Base-by-base conservation (phyloP, 331 rosid genomes). In the Pyracantha coccinea region DNA sequence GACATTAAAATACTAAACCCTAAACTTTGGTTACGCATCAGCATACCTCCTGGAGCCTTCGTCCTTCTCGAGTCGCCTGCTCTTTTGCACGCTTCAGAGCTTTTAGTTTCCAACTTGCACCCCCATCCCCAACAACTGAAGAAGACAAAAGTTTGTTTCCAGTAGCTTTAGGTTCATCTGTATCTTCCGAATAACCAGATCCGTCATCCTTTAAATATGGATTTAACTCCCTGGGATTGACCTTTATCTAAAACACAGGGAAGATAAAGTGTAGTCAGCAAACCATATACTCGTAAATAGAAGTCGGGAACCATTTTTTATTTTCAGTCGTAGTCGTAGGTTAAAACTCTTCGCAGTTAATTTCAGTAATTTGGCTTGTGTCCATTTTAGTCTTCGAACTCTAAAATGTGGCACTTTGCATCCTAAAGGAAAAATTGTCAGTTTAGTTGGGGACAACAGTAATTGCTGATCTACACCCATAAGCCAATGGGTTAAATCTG, bases 61-160 rank as follows among this genome's bases (percentile, higher is more conserved):
- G 81, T 41, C 97, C 97, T 71, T 91, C 96, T 73, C 97, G 87
- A 71, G 89, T 85, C 67, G 96, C 96, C 84, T 91, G 97, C 81
- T 93, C 96, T 84, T 88, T 85, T 25, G 98, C 96, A 53, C 98
- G 97, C 77, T 91, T 93, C 89, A 90, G 77, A 16, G 98, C 98
- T 88, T 93, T 93, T 66, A 89, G 91, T 80, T 94, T 91, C 98
- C 98, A 93, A 81, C 96, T 94, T 45, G 96, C 96, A 27, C 97
- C 99, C 67, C 97, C 99, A 78, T 91, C 99, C 71, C 99, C 97
- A 81, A 94, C 89, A 78, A 88, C 79, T 11, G 95, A 85, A 72
- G 93, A 87, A 81, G 93, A 82, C 33, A 85, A 80, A 82, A 84
- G 86, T 79, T 75, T 35, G n/a, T 73, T 83, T 28, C 62, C 82